Percentiles rank a stretch among this genome's conserved stretches.
These are phyloP conservation scores for Harringtonia aguacate DNA, from an alignment of 2,329 filamentous ascomycete genomes.

Conservation along the genomic window DNA sequence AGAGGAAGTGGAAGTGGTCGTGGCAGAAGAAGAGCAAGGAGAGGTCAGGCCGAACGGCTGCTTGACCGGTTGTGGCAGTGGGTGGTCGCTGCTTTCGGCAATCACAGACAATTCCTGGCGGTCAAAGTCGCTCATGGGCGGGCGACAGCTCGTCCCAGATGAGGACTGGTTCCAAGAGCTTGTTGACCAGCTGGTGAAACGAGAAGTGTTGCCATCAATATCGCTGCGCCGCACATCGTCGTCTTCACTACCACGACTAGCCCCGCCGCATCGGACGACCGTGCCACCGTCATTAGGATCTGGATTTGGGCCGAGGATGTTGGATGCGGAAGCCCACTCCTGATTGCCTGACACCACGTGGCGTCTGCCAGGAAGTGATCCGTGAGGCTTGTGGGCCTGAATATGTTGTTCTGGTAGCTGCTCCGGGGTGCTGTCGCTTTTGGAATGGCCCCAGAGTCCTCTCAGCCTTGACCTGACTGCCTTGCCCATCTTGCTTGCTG, in stretches of 20 bases:
- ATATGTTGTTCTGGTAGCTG: slow-evolving; percentile 37
- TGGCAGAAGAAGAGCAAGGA: not conserved
- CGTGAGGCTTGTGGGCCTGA: slow-evolving; percentile 26
- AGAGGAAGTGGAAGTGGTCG: no score
- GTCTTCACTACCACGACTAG: not conserved
- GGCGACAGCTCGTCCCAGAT: slow-evolving; percentile 1
- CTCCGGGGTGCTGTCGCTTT: slow-evolving; percentile 4
- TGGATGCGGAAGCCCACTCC: not conserved
- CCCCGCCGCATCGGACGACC: not conserved
- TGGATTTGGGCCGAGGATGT: slow-evolving; percentile 5
- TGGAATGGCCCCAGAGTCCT: slow-evolving; percentile 9
- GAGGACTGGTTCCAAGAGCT: slow-evolving; percentile 6
- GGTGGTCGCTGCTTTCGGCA: not conserved
- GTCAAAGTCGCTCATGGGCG: not conserved
- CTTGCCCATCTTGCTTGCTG: slow-evolving; percentile 11
- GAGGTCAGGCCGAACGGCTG: not conserved
- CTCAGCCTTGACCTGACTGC: slow-evolving; percentile 6
- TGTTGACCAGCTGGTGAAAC: slow-evolving; percentile 14
- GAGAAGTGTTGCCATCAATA: slow-evolving; percentile 6
- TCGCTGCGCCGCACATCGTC: not conserved
- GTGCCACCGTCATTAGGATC: slow-evolving; percentile 3
- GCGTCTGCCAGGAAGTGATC: slow-evolving; percentile 2
- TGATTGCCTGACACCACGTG: not conserved
- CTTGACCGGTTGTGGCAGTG: not conserved
- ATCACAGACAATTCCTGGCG: slow-evolving; percentile 4